These are phyloP conservation scores for Cladosporium austrohemisphaericum DNA, from an alignment of 2,329 filamentous ascomycete species.

Conservation along the genomic window DNA sequence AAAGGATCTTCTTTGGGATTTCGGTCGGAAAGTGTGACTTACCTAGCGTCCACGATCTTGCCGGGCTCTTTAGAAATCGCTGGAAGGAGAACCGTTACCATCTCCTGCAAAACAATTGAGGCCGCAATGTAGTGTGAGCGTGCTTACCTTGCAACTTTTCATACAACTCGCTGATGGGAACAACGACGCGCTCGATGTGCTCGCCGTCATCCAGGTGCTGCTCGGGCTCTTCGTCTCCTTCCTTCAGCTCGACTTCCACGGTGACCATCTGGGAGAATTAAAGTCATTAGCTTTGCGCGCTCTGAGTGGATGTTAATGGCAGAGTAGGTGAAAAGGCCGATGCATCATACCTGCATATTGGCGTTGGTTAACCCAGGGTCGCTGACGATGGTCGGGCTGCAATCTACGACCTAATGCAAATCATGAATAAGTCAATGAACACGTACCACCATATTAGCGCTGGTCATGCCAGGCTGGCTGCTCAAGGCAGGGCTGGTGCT, in stretches of 20 bases:
- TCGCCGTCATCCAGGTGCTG: constrained; percentile 60
- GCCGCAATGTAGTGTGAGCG: constrained; percentile 1
- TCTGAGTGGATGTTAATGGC: not conserved
- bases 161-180: constrained; percentile 56
- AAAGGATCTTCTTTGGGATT: not conserved
- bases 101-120: constrained; percentile 10
- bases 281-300: not conserved
- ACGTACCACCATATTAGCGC: constrained; percentile 28
- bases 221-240: constrained; percentile 52
- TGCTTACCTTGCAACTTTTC: constrained; percentile 47
- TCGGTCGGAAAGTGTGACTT: constrained; percentile 16
- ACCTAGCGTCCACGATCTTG: constrained; percentile 50
- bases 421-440: constrained; percentile 30
- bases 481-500: constrained; percentile 58
- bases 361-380: constrained; percentile 60
- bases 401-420: constrained; percentile 49
- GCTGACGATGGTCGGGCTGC: constrained; percentile 64
- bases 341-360: constrained; percentile 50
- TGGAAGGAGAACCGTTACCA: constrained; percentile 23
- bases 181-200: constrained; percentile 58
- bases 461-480: constrained; percentile 52
- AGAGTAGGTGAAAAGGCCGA: not conserved
- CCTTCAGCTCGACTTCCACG: constrained; percentile 53
- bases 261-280: constrained; percentile 44
- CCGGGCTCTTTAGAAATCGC: constrained; percentile 44